Evolutionary conservation across 75 land plant genomes (phyloP).

Genomic region (Selaginella moellendorffii): DNA sequence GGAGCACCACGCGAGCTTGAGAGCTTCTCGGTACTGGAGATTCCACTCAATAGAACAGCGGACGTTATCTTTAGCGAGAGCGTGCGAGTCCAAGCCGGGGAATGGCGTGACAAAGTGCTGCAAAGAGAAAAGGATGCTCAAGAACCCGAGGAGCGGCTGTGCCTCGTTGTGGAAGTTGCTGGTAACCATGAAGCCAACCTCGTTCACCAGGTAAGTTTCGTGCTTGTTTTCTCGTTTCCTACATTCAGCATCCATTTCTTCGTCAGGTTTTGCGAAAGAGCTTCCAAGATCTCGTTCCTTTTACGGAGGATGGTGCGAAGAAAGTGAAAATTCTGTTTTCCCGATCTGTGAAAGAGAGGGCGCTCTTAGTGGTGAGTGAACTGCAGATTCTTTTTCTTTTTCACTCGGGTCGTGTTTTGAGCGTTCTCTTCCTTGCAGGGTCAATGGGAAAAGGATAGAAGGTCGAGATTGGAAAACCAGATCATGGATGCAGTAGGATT

Average conservation of each 20-base stretch:
- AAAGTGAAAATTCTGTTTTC: constrained; percentile 41
- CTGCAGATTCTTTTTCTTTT: no score
- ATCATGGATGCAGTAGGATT: constrained; percentile 61
- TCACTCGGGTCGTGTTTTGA: no score
- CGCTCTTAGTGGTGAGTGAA: constrained; percentile 43
- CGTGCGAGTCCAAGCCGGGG: constrained; percentile 44
- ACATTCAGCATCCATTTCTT: constrained; percentile 2
- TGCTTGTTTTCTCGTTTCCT: neutral
- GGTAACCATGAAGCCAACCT: neutral
- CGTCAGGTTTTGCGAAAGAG: constrained; percentile 46
- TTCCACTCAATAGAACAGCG: constrained; percentile 28
- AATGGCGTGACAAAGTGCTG: constrained; percentile 37
- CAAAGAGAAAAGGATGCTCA: neutral
- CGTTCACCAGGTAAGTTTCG: neutral
- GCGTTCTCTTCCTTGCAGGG: constrained; percentile 23
- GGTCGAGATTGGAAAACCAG: constrained; percentile 21
- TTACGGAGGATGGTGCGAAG: constrained; percentile 18
- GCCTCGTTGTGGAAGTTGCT: neutral
- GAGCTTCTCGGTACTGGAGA: no score
- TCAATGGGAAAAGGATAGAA: constrained; percentile 31
- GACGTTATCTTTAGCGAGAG: constrained; percentile 60
- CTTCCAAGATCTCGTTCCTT: constrained; percentile 46
- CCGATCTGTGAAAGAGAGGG: constrained; percentile 39
- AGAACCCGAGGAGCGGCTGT: neutral
- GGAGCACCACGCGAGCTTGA: no score